Base-by-base conservation (phyloP, 305 asterid species). In the Fraxinus sp. region DNA sequence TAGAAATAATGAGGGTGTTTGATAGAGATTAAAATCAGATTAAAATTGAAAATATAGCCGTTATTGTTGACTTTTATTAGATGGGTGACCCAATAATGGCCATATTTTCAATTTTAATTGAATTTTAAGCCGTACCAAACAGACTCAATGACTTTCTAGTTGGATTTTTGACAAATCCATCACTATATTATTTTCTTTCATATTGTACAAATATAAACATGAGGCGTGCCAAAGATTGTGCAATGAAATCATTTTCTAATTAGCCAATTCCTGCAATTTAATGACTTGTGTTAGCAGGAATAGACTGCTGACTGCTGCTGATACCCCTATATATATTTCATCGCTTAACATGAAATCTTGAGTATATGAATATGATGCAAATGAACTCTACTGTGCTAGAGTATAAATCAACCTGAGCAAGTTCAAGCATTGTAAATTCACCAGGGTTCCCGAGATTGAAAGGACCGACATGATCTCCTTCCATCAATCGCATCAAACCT, bases 351-450 rank as follows among this genome's bases (percentile, higher is more conserved):
- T 41, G 4, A 13, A 41, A 41, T 41, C 52, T 41, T 66, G 73
- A 66, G 26, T 26, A 9, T 66, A 18, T 57, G 28, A 18, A 57
- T 18, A 57, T 57, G 24, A 4, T 1, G 28, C 26, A 18, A 57
- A 18, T 57, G 68, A 66, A 22, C 28, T 66, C 36, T 64, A 10
- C 11, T 24, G 8, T 64, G 72, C 72, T 11, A 11, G 73, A 66
- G 33, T 9, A 68, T 16, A 20, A 72, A 49, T 73, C 10, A 83
- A 92, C 97, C 98, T 90, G 85, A 44, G 97, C 97, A 81, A 93
- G 95, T 88, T 94, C 97, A 64, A 93, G 93, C 97, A 94, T 92
- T 72, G 97, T 92, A 89, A 93, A 93, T 89, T 93, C 98, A 20
- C 94, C 91, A 9, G 97, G 97, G 81, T 94, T 94, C 32, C 97